Conservation (phyloP, 805 yeast genomes). For the Yarrowia deformans region DNA sequence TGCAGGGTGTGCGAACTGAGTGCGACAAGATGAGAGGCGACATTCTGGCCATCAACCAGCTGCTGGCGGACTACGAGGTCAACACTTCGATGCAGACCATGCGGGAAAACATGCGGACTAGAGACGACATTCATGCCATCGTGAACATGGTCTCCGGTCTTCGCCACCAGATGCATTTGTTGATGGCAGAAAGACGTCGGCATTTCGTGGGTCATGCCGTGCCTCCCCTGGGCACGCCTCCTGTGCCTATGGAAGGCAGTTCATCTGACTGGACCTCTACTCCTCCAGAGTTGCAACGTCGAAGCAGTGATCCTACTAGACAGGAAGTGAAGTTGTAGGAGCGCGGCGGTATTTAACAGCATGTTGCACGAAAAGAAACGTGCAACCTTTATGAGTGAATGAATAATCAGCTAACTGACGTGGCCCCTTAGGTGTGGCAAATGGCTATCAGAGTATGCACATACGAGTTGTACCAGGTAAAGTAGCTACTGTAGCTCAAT, state of each 20-base stretch:
- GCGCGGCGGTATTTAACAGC: conserved; percentile 4
- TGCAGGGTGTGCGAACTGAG: conserved; percentile 44
- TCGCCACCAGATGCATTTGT: conserved; percentile 51
- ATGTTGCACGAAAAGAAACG: background rate
- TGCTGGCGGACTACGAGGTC: conserved; percentile 49
- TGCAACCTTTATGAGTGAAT: conserved; percentile 18
- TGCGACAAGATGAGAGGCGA: conserved; percentile 51
- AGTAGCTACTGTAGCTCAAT: too few species aligned
- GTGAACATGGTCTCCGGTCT: conserved; percentile 49
- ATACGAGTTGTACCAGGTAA: too few species aligned
- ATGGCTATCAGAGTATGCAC: too few species aligned
- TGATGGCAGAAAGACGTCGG: conserved; percentile 48
- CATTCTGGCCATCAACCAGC: conserved; percentile 47
- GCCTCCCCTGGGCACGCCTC: conserved; percentile 11
- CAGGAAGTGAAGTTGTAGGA: conserved; percentile 42
- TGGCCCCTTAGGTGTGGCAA: background rate
- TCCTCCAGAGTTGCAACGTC: conserved; percentile 18
- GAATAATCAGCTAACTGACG: background rate
- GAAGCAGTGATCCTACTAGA: conserved; percentile 40
- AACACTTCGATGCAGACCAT: conserved; percentile 49
- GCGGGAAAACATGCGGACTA: conserved; percentile 49
- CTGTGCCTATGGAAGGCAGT: conserved; percentile 16
- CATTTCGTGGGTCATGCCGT: conserved; percentile 23
- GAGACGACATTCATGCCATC: conserved; percentile 49
- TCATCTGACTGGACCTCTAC: conserved; percentile 15